A percentile compares a stretch with the other conserved stretches of the same genome.
These are phyloP conservation scores for Colletotrichum musicola DNA, from an alignment of 2,329 filamentous ascomycete genomes.

Conservation along the genomic window DNA sequence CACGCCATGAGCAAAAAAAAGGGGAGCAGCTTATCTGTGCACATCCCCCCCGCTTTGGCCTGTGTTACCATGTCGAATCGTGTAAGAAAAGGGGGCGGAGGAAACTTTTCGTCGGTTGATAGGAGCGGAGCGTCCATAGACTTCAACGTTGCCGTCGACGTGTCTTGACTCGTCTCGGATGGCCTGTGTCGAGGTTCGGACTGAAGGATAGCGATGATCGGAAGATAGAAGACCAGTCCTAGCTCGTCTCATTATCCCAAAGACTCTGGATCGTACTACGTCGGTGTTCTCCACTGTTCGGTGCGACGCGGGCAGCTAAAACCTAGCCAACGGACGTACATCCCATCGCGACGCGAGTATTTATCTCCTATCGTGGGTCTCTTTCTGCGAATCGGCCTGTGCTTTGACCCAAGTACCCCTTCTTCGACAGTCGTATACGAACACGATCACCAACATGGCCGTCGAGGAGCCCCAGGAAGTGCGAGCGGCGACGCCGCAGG, in stretches of 20 bases:
- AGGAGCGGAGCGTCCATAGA: conserved; percentile 5
- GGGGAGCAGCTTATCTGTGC: conserved; percentile 21
- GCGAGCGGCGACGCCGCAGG: neutral
- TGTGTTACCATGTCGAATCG: conserved; percentile 21
- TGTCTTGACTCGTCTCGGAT: neutral
- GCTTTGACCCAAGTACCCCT: neutral
- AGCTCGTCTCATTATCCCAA: too few species aligned
- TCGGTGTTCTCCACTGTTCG: too few species aligned
- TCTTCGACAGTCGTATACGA: neutral
- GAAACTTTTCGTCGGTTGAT: conserved; percentile 18
- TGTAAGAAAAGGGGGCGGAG: conserved; percentile 16
- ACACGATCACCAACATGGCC: conserved; percentile 5
- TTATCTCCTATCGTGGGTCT: too few species aligned
- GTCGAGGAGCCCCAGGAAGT: neutral
- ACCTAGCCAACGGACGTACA: too few species aligned
- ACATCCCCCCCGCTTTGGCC: conserved; percentile 3
- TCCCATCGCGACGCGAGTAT: too few species aligned
- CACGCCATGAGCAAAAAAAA: too few species aligned
- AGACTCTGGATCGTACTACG: too few species aligned
- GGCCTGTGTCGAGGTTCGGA: neutral
- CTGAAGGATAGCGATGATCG: neutral
- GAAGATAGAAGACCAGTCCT: neutral
- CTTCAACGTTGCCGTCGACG: conserved; percentile 22
- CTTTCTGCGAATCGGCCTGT: too few species aligned
- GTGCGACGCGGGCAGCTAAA: too few species aligned